Evolutionary conservation across 495 filamentous ascomycete species (phyloP).

Genomic region (Trichodelitschia bisporula): DNA sequence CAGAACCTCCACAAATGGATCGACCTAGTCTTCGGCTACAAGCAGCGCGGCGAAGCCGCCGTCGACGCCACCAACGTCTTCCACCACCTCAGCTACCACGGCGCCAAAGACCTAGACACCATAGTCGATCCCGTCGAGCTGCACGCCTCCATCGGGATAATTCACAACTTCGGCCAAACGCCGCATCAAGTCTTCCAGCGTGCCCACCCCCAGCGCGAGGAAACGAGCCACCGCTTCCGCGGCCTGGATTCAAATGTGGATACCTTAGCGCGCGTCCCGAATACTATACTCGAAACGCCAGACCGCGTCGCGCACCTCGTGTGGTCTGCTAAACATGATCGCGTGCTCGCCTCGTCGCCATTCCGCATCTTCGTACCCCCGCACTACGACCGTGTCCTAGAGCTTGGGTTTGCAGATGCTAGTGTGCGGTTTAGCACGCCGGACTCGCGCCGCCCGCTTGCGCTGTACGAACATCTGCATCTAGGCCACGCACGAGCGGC

Average conservation of each 20-base stretch:
- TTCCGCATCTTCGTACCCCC: slow-evolving; percentile 74
- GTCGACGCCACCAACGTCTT: slow-evolving; percentile 86
- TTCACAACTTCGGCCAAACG: slow-evolving; percentile 96
- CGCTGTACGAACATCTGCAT: slow-evolving; percentile 82
- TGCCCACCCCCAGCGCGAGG: slow-evolving; percentile 50
- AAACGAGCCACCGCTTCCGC: slow-evolving; percentile 28
- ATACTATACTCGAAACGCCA: slow-evolving; percentile 55
- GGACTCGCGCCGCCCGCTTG: slow-evolving; percentile 50
- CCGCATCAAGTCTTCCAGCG: slow-evolving; percentile 80
- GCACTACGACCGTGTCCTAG: slow-evolving; percentile 66
- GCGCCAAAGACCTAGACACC: slow-evolving; percentile 73
- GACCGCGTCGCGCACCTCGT: slow-evolving; percentile 60
- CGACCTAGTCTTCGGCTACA: slow-evolving; percentile 82
- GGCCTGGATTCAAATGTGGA: slow-evolving; percentile 59
- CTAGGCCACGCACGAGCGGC: slow-evolving; percentile 63
- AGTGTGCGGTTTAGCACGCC: slow-evolving; percentile 71
- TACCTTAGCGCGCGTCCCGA: slow-evolving; percentile 54
- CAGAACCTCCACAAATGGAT: slow-evolving; percentile 84
- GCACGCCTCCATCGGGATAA: slow-evolving; percentile 73
- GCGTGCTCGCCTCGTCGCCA: slow-evolving; percentile 58
- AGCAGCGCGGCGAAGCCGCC: slow-evolving; percentile 84
- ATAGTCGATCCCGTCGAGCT: slow-evolving; percentile 74
- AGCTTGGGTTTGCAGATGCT: slow-evolving; percentile 90
- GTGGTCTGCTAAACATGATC: slow-evolving; percentile 57
- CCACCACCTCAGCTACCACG: slow-evolving; percentile 83